Percentiles rank a stretch among this genome's conserved stretches.
Conservation (phyloP, 164 flowering plant species). For the Hamamelis virginiana region DNA sequence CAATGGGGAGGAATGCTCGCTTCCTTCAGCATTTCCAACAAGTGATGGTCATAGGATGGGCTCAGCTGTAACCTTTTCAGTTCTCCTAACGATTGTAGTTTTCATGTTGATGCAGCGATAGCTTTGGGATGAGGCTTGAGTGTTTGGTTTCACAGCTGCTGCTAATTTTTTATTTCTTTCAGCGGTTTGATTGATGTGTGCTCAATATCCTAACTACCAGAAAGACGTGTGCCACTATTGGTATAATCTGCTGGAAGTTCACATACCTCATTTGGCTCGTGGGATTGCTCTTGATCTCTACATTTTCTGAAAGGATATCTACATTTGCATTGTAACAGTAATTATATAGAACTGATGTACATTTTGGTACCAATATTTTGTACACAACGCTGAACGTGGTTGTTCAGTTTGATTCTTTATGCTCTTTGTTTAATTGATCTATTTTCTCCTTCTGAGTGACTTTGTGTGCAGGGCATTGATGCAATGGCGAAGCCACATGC, state of each 20-base stretch:
- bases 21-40: constrained; percentile 52
- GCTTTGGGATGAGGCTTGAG: constrained; percentile 2
- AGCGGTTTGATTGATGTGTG: constrained; percentile 9
- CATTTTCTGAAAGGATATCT: no score
- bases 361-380: no score
- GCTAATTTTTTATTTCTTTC: constrained; percentile 30
- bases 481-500: no score
- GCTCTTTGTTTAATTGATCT: no score
- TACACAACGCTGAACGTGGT: no score
- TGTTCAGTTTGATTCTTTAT: no score
- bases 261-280: neutral
- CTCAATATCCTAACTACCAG: neutral
- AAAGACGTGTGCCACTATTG: neutral
- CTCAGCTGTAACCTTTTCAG: constrained; percentile 12
- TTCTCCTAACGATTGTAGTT: constrained; percentile 28
- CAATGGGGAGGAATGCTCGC: constrained; percentile 82
- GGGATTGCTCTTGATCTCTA: neutral
- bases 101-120: constrained; percentile 38
- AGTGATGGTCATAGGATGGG: constrained; percentile 18
- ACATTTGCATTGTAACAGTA: neutral
- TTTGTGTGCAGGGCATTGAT: no score
- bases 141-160: constrained; percentile 9
- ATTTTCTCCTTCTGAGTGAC: no score
- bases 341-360: neutral
- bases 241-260: neutral